Base-by-base conservation (phyloP, 192 early-diverging fungal species). In the Powellomyces hirtus region DNA sequence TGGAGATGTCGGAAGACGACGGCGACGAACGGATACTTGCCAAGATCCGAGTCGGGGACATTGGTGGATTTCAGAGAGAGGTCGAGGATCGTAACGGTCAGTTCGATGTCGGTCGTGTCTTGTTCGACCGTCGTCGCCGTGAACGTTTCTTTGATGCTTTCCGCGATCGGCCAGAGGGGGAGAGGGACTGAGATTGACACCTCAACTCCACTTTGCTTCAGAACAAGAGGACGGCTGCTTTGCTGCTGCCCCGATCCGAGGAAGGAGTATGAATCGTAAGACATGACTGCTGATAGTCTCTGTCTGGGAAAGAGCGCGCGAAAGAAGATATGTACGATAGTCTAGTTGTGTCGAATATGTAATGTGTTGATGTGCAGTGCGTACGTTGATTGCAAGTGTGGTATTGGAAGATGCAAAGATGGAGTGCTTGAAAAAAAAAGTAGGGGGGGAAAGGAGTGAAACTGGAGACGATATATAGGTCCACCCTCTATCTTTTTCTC, bases 151-250 rank as follows among this genome's bases (percentile, higher is more conserved):
- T 88, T 84, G 64, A 94, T 75, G 59, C 88, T 87, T 76, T 96
- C 94, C 62, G 94, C 94, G 29, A 87, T 83, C 1, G 91, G 90
- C 94, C 94, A 96, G 66, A 91, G 86, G 75, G 88, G 82, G 56
- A 88, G 82, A 66, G 93, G 91, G 24, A 96, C 85, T 36, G 91
- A 77, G 56, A 96, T 86, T 20, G 91, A 85, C 63, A 93, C 80
- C 75, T 96, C 90, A 68, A 86, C 84, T 30, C 86, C 82, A 62
- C 83, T 84, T 72, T 91, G 88, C 82, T 89, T 91, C 76, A 94
- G 77, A 62, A 86, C 79, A 42, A 95, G 83, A 59, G 90, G 89
- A 66, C 92, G 66, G 66, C 34, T 59, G n/a, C n/a, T n/a, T n/a
- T n/a, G n/a, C 60, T 68, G 72, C 38, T 68, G 59, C 11, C 40